Evolutionary conservation across 2,329 filamentous ascomycete species (phyloP).

Genomic region (Aurifilum marmelostoma): DNA sequence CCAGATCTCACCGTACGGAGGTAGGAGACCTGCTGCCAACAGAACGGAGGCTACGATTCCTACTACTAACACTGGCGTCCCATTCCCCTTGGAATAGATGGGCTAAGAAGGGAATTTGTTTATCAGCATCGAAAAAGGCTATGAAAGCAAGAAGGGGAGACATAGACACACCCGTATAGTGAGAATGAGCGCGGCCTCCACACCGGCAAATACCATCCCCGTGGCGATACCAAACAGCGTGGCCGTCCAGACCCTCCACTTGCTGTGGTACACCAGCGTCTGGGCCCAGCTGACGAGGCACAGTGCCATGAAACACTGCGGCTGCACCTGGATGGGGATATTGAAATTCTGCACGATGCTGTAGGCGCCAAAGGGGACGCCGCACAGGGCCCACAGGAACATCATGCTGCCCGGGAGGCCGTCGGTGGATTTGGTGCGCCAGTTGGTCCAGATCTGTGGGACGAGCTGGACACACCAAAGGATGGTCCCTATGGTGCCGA

Average conservation of each 20-base stretch:
- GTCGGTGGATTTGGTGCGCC: slow-evolving; percentile 62
- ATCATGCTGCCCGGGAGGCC: slow-evolving; percentile 64
- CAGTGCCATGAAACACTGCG: slow-evolving; percentile 44
- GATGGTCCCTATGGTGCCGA: slow-evolving; percentile 39
- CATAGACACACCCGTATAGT: slow-evolving; percentile 51
- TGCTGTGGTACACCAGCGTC: slow-evolving; percentile 44
- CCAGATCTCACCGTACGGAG: slow-evolving; percentile 65
- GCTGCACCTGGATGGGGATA: slow-evolving; percentile 48
- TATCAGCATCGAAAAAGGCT: neutral
- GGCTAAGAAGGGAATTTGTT: slow-evolving; percentile 41
- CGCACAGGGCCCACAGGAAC: slow-evolving; percentile 64
- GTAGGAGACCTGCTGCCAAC: slow-evolving; percentile 58
- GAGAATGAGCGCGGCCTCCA: slow-evolving; percentile 60
- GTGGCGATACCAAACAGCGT: slow-evolving; percentile 44
- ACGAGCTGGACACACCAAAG: slow-evolving; percentile 47
- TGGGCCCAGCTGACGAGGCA: slow-evolving; percentile 46
- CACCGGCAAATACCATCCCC: slow-evolving; percentile 51
- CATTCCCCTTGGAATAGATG: slow-evolving; percentile 56
- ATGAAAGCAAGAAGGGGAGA: neutral
- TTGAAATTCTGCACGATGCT: slow-evolving; percentile 47
- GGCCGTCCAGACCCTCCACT: slow-evolving; percentile 53
- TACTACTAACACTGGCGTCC: slow-evolving; percentile 57
- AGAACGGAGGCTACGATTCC: slow-evolving; percentile 62
- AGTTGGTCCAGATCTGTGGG: slow-evolving; percentile 62
- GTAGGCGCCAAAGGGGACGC: slow-evolving; percentile 47